Evolutionary conservation across 208 protist species (phyloP).

Genomic region (Leptomonas seymouri): DNA sequence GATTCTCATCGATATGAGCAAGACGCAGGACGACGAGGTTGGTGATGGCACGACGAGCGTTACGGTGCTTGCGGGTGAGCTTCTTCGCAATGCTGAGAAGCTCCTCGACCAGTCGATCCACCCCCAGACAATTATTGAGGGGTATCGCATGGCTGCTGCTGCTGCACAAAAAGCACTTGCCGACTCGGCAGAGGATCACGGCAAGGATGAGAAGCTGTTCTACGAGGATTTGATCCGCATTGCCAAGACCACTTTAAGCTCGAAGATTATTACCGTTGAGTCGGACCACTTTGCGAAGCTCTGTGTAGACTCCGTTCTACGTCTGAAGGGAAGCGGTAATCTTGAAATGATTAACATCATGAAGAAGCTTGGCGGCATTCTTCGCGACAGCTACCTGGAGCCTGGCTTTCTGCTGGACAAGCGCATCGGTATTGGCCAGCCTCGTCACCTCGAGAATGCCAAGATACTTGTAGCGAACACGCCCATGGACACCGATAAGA

Average conservation of each 20-base stretch:
- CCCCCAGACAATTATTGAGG: conserved; percentile 98
- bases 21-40: conserved; percentile 99
- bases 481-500: conserved; percentile 99
- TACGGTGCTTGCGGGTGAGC: conserved; percentile 98
- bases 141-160: conserved; percentile 86
- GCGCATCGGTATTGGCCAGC: conserved; percentile 99
- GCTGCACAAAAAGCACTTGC: conserved; percentile 89
- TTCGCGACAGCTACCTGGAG: conserved; percentile 99
- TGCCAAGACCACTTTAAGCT: conserved; percentile 99
- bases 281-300: conserved; percentile 99
- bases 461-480: conserved; percentile 99
- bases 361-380: conserved; percentile 97
- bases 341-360: conserved; percentile 99
- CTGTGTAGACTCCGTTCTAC: conserved; percentile 98
- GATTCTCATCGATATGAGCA: conserved; percentile 99
- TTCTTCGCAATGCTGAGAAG: conserved; percentile 99
- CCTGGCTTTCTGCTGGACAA: conserved; percentile 99
- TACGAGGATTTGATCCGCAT: conserved; percentile 98
- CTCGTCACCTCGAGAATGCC: conserved; percentile 96
- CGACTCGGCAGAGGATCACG: conserved; percentile 82
- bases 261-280: conserved; percentile 97
- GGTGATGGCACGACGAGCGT: conserved; percentile 99
- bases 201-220: conserved; percentile 90
- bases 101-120: conserved; percentile 98
- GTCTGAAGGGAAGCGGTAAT: conserved; percentile 94